These are phyloP conservation scores for Kalmanozyma brasiliensis DNA, from an alignment of 1,284 basidiomycete species.

Conservation along the genomic window DNA sequence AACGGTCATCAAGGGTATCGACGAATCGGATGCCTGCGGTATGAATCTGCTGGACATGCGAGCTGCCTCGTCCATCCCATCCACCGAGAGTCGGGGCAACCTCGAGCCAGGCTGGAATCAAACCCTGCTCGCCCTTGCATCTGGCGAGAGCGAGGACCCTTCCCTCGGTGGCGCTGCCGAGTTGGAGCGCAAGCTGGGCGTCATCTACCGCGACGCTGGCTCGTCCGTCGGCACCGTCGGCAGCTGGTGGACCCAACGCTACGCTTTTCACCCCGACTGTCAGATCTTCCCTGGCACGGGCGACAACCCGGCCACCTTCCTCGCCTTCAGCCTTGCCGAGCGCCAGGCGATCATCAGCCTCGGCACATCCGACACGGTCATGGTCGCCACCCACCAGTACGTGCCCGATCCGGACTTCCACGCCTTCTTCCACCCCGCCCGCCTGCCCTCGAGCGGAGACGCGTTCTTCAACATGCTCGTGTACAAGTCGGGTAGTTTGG, in stretches of 20 bases:
- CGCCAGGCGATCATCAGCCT: constrained; percentile 87
- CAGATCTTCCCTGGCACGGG: constrained; percentile 86
- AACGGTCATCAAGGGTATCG: constrained; percentile 73
- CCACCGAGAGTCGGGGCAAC: constrained; percentile 63
- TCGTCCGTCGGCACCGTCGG: constrained; percentile 76
- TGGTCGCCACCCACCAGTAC: constrained; percentile 74
- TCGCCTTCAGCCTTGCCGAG: constrained; percentile 75
- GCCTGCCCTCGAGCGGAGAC: constrained; percentile 14
- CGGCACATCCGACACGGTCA: constrained; percentile 89
- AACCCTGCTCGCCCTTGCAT: constrained; percentile 65
- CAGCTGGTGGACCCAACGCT: constrained; percentile 79
- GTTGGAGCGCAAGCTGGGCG: constrained; percentile 78
- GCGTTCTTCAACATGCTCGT: constrained; percentile 71
- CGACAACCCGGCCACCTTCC: constrained; percentile 88
- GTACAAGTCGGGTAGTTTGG: constrained; percentile 69
- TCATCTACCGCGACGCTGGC: constrained; percentile 79
- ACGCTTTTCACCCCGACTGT: constrained; percentile 82
- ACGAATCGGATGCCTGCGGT: constrained; percentile 81
- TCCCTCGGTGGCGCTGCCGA: constrained; percentile 71
- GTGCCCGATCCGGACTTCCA: constrained; percentile 70
- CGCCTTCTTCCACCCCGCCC: constrained; percentile 71
- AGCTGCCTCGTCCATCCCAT: constrained; percentile 79
- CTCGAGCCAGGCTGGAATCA: constrained; percentile 57
- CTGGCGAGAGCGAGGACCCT: constrained; percentile 67
- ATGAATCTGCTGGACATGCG: constrained; percentile 78